A percentile compares a stretch with the other conserved stretches of the same genome.
Conservation (phyloP, 2,329 filamentous ascomycete genomes). For the Fusarium robinianum region DNA sequence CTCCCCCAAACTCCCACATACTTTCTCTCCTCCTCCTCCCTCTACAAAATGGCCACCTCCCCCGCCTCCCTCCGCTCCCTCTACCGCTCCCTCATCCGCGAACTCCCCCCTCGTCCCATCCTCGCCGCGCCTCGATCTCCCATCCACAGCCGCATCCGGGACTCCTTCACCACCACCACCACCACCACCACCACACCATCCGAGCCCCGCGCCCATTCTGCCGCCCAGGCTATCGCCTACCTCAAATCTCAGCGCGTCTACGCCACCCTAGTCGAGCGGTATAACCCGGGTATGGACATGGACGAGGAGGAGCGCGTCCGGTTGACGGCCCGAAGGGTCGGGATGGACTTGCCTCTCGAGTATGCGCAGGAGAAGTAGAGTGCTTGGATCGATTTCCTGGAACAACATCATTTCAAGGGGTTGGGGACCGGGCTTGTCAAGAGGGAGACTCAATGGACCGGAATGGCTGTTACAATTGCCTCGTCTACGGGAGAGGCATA, state of each 20-base stretch:
- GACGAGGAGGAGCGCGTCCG: slow-evolving; percentile 82
- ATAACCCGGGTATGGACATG: slow-evolving; percentile 92
- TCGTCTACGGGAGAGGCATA: no score
- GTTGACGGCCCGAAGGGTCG: slow-evolving; percentile 83
- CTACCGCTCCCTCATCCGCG: slow-evolving; percentile 87
- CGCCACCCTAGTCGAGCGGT: slow-evolving; percentile 79
- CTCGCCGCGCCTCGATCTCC: slow-evolving; percentile 62
- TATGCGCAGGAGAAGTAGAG: slow-evolving; percentile 38
- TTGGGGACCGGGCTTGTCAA: background rate
- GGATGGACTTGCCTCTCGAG: slow-evolving; percentile 82
- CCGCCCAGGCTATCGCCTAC: slow-evolving; percentile 81
- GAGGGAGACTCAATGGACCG: slow-evolving; percentile 1
- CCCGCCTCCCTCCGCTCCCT: slow-evolving; percentile 68
- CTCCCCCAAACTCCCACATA: background rate
- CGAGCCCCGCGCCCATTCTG: slow-evolving; percentile 44
- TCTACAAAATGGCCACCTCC: slow-evolving; percentile 44
- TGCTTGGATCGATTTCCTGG: no score
- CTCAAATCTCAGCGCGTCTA: slow-evolving; percentile 86
- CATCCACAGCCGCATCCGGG: slow-evolving; percentile 40
- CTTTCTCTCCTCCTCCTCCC: background rate
- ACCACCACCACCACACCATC: slow-evolving; percentile 56
- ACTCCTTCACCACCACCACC: slow-evolving; percentile 47
- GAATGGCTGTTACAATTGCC: no score
- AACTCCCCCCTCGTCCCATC: slow-evolving; percentile 74
- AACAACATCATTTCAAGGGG: no score